A percentile compares a stretch with the other conserved stretches of the same genome.
These are phyloP conservation scores for Obba rivulosa DNA, from an alignment of 768 basidiomycete species.

Conservation along the genomic window DNA sequence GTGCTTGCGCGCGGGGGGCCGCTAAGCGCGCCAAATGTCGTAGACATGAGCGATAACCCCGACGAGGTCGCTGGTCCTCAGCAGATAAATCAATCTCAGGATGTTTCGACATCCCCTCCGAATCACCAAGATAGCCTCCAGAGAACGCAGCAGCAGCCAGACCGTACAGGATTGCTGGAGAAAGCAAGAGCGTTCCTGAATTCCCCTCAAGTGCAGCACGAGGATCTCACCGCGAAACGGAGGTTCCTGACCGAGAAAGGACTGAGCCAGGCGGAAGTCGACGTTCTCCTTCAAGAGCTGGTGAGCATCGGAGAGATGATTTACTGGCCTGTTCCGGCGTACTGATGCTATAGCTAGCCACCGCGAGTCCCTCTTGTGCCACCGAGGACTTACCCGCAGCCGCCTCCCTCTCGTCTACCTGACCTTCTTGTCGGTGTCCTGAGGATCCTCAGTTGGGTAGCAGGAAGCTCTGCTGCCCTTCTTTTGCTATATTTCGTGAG, in stretches of 20 bases:
- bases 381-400: constrained; percentile 68
- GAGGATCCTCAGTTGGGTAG: constrained; percentile 60
- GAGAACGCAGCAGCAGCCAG: not conserved
- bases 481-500: constrained; percentile 65
- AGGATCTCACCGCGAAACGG: constrained; percentile 52
- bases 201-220: constrained; percentile 59
- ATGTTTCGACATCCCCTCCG: no score
- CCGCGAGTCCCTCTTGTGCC: constrained; percentile 47
- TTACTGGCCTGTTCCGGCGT: not conserved
- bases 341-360: constrained; percentile 9
- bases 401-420: constrained; percentile 64
- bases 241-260: constrained; percentile 70
- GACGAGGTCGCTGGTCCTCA: no score
- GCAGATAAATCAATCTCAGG: no score
- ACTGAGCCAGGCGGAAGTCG: constrained; percentile 54
- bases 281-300: constrained; percentile 48
- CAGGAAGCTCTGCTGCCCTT: constrained; percentile 54
- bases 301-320: constrained; percentile 29
- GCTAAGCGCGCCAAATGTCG: no score
- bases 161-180: constrained; percentile 23
- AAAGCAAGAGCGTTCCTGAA: constrained; percentile 60
- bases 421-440: constrained; percentile 56
- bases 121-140: no score
- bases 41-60: no score
- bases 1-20: no score